phyloP scores from a whole-genome alignment of 495 filamentous ascomycete species.

The Neurospora africana region DNA sequence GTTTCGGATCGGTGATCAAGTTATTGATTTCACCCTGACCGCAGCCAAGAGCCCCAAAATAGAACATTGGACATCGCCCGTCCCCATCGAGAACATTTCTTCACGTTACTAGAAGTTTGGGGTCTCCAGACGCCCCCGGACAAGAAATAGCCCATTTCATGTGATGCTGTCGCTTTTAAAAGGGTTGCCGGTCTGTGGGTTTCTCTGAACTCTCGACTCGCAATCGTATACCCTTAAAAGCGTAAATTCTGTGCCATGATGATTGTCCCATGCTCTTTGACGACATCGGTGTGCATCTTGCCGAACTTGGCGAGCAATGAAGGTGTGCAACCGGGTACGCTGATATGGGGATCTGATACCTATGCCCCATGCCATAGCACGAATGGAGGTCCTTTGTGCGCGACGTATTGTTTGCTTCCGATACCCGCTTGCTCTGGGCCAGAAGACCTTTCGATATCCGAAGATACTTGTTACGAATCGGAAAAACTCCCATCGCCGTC shows the following conservation, averaged over 20 bases:
- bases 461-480: background rate
- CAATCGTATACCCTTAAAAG: background rate
- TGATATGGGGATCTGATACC: background rate
- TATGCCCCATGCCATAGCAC: background rate
- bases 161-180: background rate
- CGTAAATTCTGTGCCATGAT: background rate
- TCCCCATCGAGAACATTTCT: background rate
- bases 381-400: background rate
- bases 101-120: background rate
- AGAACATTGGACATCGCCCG: background rate
- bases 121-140: background rate
- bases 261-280: background rate
- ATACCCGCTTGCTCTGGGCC: background rate
- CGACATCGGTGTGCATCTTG: background rate
- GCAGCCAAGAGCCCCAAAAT: background rate
- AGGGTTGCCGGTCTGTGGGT: background rate
- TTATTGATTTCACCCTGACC: background rate
- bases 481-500: background rate
- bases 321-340: background rate
- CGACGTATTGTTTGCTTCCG: background rate
- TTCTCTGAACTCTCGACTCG: background rate
- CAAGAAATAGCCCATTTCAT: background rate
- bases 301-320: background rate
- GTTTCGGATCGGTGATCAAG: background rate
- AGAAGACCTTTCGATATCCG: background rate